These are phyloP conservation scores for Aspergillus novofumigatus DNA, from an alignment of 2,329 filamentous ascomycete species.

Conservation along the genomic window DNA sequence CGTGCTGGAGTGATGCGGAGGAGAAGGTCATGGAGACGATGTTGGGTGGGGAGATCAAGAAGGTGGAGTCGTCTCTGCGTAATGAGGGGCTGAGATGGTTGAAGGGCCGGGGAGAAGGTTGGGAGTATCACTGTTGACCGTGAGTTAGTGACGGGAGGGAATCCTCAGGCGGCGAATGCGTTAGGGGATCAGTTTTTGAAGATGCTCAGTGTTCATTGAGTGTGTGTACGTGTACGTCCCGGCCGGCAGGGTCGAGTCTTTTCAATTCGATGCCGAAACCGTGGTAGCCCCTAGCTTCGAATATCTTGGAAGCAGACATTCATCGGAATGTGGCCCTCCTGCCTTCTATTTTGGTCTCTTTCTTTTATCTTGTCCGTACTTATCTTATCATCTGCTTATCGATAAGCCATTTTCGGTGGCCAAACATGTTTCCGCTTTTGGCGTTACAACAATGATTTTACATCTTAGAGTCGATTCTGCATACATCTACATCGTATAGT, in stretches of 20 bases:
- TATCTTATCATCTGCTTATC: neutral
- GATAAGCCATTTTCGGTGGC: neutral
- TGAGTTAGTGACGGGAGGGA: conserved; percentile 35
- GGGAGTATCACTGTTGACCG: conserved; percentile 42
- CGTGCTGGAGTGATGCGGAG: conserved; percentile 44
- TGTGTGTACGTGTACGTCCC: neutral
- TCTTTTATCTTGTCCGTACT: neutral
- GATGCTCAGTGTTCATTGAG: conserved; percentile 26
- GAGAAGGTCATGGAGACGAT: conserved; percentile 46
- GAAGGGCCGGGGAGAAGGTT: conserved; percentile 36
- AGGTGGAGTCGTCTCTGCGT: conserved; percentile 38
- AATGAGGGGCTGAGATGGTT: conserved; percentile 43
- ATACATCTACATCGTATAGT: neutral
- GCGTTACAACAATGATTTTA: neutral
- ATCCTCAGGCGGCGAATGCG: conserved; percentile 29
- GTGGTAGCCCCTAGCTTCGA: neutral
- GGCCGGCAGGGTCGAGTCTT: neutral
- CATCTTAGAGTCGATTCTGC: neutral
- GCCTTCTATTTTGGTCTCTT: neutral
- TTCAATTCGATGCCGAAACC: neutral
- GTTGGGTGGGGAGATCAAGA: conserved; percentile 41
- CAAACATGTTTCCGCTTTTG: neutral
- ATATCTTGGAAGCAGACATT: neutral
- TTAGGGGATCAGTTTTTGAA: conserved; percentile 31
- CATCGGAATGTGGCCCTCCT: neutral